Evolutionary conservation across 2,329 filamentous ascomycete species (phyloP).

Genomic region (Calonectria ilicicola): DNA sequence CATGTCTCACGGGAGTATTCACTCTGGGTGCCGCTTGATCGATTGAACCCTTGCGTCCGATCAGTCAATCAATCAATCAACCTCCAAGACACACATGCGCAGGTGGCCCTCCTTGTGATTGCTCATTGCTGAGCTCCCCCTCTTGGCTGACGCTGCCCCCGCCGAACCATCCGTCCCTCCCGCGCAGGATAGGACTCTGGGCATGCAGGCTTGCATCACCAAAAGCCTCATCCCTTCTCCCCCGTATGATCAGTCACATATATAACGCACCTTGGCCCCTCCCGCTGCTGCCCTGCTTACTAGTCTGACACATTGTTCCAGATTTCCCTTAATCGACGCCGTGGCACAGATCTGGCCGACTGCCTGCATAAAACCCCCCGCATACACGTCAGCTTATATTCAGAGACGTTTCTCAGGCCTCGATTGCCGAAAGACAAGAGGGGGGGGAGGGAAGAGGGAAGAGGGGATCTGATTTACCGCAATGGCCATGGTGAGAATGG

Average conservation of each 20-base stretch:
- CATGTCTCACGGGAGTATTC: constrained; percentile 36
- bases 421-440: constrained; percentile 11
- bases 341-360: constrained; percentile 93
- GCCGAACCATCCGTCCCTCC: neutral
- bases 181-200: neutral
- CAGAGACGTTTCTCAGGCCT: neutral
- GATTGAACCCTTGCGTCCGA: neutral
- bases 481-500: constrained; percentile 38
- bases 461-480: constrained; percentile 33
- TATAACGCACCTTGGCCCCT: constrained; percentile 76
- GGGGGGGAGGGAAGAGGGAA: neutral
- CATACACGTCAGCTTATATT: constrained; percentile 16
- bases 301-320: constrained; percentile 80
- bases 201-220: neutral
- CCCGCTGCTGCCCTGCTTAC: constrained; percentile 78
- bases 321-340: constrained; percentile 80
- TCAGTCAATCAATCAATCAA: neutral
- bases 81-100: neutral
- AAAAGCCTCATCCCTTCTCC: neutral
- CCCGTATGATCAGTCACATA: neutral
- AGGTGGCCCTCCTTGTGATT: neutral
- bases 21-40: constrained; percentile 8
- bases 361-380: constrained; percentile 65
- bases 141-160: neutral
- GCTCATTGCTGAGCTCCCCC: neutral